These are phyloP conservation scores for Plantago major DNA, from an alignment of 257 asterid species.

Conservation along the genomic window DNA sequence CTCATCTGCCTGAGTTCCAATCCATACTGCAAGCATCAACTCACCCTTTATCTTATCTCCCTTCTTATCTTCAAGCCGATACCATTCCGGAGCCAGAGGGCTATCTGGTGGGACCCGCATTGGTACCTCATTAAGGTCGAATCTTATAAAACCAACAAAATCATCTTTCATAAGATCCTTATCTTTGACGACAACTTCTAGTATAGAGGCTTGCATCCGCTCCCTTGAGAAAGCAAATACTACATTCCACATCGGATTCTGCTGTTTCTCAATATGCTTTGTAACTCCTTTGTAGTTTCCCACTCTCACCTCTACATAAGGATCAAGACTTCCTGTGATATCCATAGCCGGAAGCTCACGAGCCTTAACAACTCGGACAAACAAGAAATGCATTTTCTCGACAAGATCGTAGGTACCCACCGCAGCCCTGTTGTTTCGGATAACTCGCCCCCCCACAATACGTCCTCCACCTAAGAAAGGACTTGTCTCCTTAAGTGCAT, in stretches of 20 bases:
- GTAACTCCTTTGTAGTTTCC: conserved; percentile 87
- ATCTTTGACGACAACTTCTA: conserved; percentile 82
- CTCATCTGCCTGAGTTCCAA: conserved; percentile 93
- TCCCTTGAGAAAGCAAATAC: conserved; percentile 88
- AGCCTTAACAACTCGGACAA: conserved; percentile 88
- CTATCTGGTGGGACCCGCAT: conserved; percentile 91
- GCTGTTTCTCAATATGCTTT: conserved; percentile 72
- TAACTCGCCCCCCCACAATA: conserved; percentile 80
- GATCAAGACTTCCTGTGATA: conserved; percentile 80
- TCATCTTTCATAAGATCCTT: conserved; percentile 80
- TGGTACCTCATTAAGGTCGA: conserved; percentile 81
- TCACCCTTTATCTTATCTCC: conserved; percentile 82
- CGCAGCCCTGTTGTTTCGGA: conserved; percentile 47
- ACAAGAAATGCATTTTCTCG: conserved; percentile 85
- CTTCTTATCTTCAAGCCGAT: conserved; percentile 71
- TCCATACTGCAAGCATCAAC: conserved; percentile 91
- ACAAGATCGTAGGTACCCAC: conserved; percentile 80
- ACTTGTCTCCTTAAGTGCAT: conserved; percentile 81
- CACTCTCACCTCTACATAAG: conserved; percentile 68
- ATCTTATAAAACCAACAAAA: conserved; percentile 63
- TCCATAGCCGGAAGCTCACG: conserved; percentile 89
- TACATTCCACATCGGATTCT: conserved; percentile 73
- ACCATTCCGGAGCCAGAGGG: conserved; percentile 95
- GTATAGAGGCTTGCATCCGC: conserved; percentile 80
- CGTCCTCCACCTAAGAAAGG: conserved; percentile 90